Conservation (phyloP, 805 yeast genomes). For the Pichia paraexigua region DNA sequence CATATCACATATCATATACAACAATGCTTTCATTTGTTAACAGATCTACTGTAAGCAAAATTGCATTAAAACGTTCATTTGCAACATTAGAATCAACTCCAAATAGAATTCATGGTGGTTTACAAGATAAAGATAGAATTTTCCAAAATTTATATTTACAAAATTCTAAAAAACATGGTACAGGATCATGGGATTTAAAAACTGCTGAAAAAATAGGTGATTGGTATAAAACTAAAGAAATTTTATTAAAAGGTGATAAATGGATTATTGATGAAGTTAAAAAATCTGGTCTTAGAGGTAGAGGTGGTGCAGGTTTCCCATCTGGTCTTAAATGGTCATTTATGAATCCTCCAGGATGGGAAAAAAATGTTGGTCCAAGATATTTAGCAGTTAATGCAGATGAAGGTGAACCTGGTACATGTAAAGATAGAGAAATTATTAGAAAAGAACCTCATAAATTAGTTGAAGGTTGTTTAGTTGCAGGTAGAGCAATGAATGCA, state of each 20-base stretch:
- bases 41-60: not conserved
- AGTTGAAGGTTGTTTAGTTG: slow-evolving; percentile 84
- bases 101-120: slow-evolving; percentile 58
- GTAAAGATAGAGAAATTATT: slow-evolving; percentile 86
- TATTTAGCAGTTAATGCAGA: slow-evolving; percentile 87
- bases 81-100: slow-evolving; percentile 44
- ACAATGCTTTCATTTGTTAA: slow-evolving; percentile 9
- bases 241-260: slow-evolving; percentile 71
- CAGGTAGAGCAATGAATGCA: slow-evolving; percentile 90
- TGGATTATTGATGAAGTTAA: slow-evolving; percentile 89
- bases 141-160: slow-evolving; percentile 67
- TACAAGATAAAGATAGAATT: slow-evolving; percentile 76
- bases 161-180: slow-evolving; percentile 53
- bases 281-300: slow-evolving; percentile 77
- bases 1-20: not conserved
- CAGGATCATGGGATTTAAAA: slow-evolving; percentile 47
- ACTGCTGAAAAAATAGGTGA: slow-evolving; percentile 76
- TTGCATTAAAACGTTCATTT: slow-evolving; percentile 15
- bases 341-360: slow-evolving; percentile 96
- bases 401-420: slow-evolving; percentile 93
- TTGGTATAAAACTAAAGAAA: slow-evolving; percentile 88
- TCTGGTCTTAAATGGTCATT: slow-evolving; percentile 88
- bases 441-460: slow-evolving; percentile 89
- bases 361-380: slow-evolving; percentile 81
- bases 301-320: slow-evolving; percentile 95